Evolutionary conservation across 225 moss, liverwort and hornwort genomes (phyloP).

Genomic region (Ulota crispa): DNA sequence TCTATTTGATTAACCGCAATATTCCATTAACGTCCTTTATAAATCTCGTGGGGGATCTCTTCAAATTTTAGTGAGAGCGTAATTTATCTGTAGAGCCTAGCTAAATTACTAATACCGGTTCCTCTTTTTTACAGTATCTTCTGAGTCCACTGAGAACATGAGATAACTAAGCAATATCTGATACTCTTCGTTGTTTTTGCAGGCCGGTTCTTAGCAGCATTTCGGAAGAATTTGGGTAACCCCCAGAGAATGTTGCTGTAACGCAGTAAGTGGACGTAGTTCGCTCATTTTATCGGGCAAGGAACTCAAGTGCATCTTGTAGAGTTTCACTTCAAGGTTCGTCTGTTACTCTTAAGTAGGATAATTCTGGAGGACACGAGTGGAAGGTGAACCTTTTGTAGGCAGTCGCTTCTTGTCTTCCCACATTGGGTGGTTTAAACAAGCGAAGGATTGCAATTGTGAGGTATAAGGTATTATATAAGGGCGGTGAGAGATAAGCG

Average conservation of each 20-base stretch:
- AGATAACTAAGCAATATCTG: not conserved
- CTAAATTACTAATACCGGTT: not conserved
- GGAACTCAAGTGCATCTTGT: constrained; percentile 15
- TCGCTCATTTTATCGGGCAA: not conserved
- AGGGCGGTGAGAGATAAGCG: constrained; percentile 2
- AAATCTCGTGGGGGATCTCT: not conserved
- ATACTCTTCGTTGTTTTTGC: constrained; percentile 19
- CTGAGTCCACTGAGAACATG: not conserved
- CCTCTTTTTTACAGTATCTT: not conserved
- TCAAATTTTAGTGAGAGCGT: not conserved
- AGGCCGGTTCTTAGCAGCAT: constrained; percentile 83
- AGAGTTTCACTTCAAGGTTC: constrained; percentile 24
- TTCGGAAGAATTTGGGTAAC: constrained; percentile 70
- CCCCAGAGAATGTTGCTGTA: constrained; percentile 84
- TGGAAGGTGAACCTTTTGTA: constrained; percentile 21
- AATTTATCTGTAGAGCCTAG: not conserved
- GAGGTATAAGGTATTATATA: constrained; percentile 32
- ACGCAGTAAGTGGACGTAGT: not conserved
- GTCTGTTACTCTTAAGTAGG: not conserved
- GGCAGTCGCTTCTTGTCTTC: constrained; percentile 28
- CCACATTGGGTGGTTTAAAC: constrained; percentile 23
- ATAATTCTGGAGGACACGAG: constrained; percentile 8
- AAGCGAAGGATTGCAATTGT: constrained; percentile 20
- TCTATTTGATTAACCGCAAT: not conserved
- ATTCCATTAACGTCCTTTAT: too few species aligned